Evolutionary conservation across 2,329 filamentous ascomycete species (phyloP).

Genomic region (Gliomastix tumulicola): DNA sequence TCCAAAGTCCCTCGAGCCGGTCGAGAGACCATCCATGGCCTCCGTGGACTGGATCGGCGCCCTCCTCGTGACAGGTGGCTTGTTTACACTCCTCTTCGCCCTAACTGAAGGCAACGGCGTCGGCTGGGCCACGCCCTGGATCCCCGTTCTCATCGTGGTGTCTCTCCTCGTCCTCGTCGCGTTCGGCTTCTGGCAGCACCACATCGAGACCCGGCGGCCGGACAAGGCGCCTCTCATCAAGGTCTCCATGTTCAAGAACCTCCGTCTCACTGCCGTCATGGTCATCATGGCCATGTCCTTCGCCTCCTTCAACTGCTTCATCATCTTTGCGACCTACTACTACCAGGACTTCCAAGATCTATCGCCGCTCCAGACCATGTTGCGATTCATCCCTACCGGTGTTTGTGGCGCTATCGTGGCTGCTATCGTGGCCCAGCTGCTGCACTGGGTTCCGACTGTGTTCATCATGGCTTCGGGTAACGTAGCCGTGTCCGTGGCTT

Average conservation of each 20-base stretch:
- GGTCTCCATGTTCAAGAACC: constrained; percentile 54
- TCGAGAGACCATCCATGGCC: not conserved
- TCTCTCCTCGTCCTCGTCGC: constrained; percentile 46
- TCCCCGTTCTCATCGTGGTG: constrained; percentile 51
- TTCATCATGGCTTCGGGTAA: constrained; percentile 53
- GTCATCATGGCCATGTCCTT: constrained; percentile 61
- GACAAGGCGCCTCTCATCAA: constrained; percentile 54
- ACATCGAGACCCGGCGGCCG: constrained; percentile 18
- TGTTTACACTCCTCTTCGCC: constrained; percentile 58
- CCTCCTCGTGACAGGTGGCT: constrained; percentile 51
- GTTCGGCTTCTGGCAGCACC: constrained; percentile 56
- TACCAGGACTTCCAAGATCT: constrained; percentile 62
- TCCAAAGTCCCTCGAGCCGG: constrained; percentile 16
- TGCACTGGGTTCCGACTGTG: constrained; percentile 50
- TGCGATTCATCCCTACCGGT: constrained; percentile 63
- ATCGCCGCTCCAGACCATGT: constrained; percentile 56
- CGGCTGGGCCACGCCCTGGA: constrained; percentile 59
- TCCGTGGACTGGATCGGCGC: constrained; percentile 63
- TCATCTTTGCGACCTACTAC: constrained; percentile 63
- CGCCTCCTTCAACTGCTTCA: constrained; percentile 59
- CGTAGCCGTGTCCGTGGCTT: constrained; percentile 44
- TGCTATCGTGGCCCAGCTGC: constrained; percentile 45
- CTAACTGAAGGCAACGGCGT: constrained; percentile 64
- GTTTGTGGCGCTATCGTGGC: constrained; percentile 52
- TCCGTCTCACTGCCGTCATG: constrained; percentile 55